phyloP scores from a whole-genome alignment of 352 stramenopile genomes.

The Phytophthora ramorum region DNA sequence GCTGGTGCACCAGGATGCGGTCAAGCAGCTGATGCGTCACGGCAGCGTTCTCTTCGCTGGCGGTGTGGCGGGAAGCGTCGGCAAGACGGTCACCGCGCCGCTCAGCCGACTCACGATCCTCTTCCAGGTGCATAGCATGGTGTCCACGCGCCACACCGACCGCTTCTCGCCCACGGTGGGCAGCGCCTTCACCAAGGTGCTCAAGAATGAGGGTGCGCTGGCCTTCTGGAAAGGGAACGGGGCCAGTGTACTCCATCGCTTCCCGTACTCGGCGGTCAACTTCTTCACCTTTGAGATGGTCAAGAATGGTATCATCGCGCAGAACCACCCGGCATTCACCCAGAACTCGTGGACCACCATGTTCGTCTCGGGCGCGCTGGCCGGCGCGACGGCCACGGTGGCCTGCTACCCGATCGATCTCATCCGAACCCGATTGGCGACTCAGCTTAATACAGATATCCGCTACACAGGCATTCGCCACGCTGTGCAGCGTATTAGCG shows the following conservation, averaged over 20 bases:
- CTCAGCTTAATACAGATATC: constrained; percentile 92
- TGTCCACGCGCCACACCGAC: constrained; percentile 88
- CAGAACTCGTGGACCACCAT: constrained; percentile 77
- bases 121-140: constrained; percentile 97
- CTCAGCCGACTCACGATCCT: constrained; percentile 96
- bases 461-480: constrained; percentile 93
- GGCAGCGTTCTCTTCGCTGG: constrained; percentile 87
- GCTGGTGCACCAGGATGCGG: constrained; percentile 70
- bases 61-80: constrained; percentile 94
- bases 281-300: constrained; percentile 97
- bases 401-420: constrained; percentile 97
- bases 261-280: constrained; percentile 97
- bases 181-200: constrained; percentile 90
- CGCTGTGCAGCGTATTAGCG: constrained; percentile 93
- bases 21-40: constrained; percentile 80
- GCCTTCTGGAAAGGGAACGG: constrained; percentile 97
- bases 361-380: constrained; percentile 77
- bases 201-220: constrained; percentile 92
- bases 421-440: constrained; percentile 94
- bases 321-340: constrained; percentile 73
- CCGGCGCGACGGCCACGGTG: constrained; percentile 78
- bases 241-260: constrained; percentile 95
- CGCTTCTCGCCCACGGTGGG: constrained; percentile 78
- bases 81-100: constrained; percentile 96
- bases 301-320: constrained; percentile 76